These are phyloP conservation scores for Apiospora kogelbergensis DNA, from an alignment of 2,329 filamentous ascomycete genomes.

Conservation along the genomic window DNA sequence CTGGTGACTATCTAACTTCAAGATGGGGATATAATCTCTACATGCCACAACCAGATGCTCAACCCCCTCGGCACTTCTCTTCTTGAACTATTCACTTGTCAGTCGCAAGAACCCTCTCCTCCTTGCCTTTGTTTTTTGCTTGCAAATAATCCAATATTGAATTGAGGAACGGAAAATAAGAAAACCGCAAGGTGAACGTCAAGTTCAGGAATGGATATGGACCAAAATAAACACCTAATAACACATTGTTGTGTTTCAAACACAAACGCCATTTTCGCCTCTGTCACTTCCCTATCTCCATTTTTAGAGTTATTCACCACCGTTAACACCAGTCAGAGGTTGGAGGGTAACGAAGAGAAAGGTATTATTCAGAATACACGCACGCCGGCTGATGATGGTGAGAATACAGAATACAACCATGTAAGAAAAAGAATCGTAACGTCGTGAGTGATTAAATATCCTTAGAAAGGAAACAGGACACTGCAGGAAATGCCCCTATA, in stretches of 20 bases:
- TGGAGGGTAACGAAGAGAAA: neutral
- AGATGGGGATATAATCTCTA: neutral
- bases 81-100: neutral
- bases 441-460: slow-evolving; percentile 1
- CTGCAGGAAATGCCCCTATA: slow-evolving; percentile 44
- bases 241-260: neutral
- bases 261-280: slow-evolving; percentile 6
- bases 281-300: neutral
- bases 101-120: neutral
- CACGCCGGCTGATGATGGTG: slow-evolving; percentile 8
- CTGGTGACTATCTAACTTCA: neutral
- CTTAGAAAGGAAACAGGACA: neutral
- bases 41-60: neutral
- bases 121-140: neutral
- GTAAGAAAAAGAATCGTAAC: slow-evolving; percentile 1
- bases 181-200: neutral
- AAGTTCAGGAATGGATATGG: neutral
- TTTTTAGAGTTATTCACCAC: neutral
- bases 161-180: neutral
- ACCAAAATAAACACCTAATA: neutral
- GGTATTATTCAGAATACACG: slow-evolving; percentile 8
- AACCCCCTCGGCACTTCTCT: neutral
- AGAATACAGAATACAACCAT: neutral
- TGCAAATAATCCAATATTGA: neutral
- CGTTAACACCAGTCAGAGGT: neutral